Conservation (phyloP, 768 basidiomycete species). For the Amanita pallidorosea region DNA sequence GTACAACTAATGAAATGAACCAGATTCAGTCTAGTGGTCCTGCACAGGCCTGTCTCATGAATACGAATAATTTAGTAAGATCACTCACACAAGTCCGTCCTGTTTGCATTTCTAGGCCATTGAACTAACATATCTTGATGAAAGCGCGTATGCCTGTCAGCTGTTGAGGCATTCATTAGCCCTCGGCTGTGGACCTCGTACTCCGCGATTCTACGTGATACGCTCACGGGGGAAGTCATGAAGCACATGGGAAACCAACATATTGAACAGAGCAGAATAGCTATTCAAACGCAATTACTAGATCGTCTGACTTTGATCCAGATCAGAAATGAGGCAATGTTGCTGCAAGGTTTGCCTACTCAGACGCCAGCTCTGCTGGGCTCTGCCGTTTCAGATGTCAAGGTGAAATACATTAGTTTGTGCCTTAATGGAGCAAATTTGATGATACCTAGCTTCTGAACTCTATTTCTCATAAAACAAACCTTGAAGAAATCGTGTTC, state of each 20-base stretch:
- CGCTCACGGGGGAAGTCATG: conserved; percentile 32
- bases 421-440: not conserved
- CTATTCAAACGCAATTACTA: conserved; percentile 36
- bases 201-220: conserved; percentile 31
- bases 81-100: conserved; percentile 49
- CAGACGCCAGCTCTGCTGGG: conserved; percentile 50
- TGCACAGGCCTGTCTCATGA: conserved; percentile 43
- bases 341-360: conserved; percentile 57
- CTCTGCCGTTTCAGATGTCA: conserved; percentile 45
- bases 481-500: conserved; percentile 46
- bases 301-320: conserved; percentile 62
- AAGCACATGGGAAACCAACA: conserved; percentile 19
- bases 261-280: conserved; percentile 28
- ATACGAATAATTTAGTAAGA: conserved; percentile 42
- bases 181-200: conserved; percentile 58
- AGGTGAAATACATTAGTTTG: conserved; percentile 20
- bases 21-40: conserved; percentile 43
- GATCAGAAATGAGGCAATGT: conserved; percentile 71
- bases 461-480: conserved; percentile 57
- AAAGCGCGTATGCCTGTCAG: conserved; percentile 60
- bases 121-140: not conserved
- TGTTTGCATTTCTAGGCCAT: not conserved
- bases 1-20: not conserved
- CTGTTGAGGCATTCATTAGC: conserved; percentile 66
- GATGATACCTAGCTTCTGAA: conserved; percentile 48